These are phyloP conservation scores for Podila epicladia DNA, from an alignment of 192 early-diverging fungal genomes.

Conservation along the genomic window DNA sequence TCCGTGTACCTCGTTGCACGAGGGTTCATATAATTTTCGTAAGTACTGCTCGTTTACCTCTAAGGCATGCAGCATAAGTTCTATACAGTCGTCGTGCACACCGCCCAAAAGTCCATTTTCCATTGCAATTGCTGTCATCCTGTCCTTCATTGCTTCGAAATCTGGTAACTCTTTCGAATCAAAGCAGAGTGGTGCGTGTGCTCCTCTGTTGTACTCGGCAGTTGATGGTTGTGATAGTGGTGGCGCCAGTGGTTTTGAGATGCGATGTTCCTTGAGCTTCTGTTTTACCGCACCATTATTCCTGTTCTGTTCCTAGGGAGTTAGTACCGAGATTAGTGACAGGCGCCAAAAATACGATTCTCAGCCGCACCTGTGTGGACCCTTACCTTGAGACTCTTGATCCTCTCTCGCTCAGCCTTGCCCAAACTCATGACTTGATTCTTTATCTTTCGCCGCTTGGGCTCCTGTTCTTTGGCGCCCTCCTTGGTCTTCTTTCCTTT, in stretches of 20 bases:
- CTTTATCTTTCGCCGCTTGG: constrained; percentile 71
- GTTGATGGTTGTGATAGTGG: constrained; percentile 14
- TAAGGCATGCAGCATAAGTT: constrained; percentile 72
- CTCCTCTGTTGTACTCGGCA: constrained; percentile 71
- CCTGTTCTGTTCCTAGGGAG: constrained; percentile 21
- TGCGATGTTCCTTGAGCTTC: constrained; percentile 34
- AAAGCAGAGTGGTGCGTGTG: constrained; percentile 72
- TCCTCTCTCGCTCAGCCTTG: constrained; percentile 71
- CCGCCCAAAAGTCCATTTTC: constrained; percentile 76
- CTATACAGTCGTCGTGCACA: constrained; percentile 66
- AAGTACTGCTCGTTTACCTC: constrained; percentile 52
- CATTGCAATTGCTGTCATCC: constrained; percentile 74
- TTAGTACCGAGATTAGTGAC: neutral
- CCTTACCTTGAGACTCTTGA: constrained; percentile 70
- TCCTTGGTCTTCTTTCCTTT: constrained; percentile 62
- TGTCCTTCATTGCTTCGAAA: constrained; percentile 68
- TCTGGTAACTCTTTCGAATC: constrained; percentile 74
- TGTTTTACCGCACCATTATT: constrained; percentile 10
- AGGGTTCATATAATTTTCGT: no score
- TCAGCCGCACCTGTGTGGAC: no score
- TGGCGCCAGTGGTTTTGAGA: constrained; percentile 38
- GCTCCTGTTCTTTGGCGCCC: constrained; percentile 56
- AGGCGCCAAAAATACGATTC: no score
- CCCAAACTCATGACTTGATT: constrained; percentile 74
- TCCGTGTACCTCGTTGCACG: neutral